Conservation (phyloP, 768 basidiomycete genomes). For the Suillus tomentosus region DNA sequence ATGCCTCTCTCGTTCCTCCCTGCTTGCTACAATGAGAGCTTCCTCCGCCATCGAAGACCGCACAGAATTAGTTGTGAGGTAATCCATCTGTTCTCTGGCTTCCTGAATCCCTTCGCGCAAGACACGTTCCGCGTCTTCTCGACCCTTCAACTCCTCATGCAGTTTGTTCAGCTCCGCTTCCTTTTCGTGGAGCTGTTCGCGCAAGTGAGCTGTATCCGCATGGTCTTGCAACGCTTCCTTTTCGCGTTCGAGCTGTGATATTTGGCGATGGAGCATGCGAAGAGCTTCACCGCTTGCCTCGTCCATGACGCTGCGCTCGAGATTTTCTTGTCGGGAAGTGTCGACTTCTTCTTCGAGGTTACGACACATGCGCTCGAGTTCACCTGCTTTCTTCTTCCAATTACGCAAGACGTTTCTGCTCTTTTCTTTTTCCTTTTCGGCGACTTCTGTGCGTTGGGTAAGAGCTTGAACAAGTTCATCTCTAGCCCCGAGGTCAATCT, state of each 20-base stretch:
- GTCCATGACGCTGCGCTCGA: slow-evolving; percentile 83
- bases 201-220: background rate
- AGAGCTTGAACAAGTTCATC: slow-evolving; percentile 72
- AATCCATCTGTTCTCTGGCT: slow-evolving; percentile 63
- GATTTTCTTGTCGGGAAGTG: slow-evolving; percentile 74
- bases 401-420: slow-evolving; percentile 52
- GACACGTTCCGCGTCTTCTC: slow-evolving; percentile 56
- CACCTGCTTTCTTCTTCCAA: slow-evolving; percentile 79
- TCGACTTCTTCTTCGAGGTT: slow-evolving; percentile 87
- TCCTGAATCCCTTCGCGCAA: slow-evolving; percentile 54
- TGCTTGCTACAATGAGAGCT: slow-evolving; percentile 34
- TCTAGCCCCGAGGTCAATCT: slow-evolving; percentile 70
- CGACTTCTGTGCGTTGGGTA: slow-evolving; percentile 49
- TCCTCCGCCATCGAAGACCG: slow-evolving; percentile 16
- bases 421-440: slow-evolving; percentile 66
- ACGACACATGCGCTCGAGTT: slow-evolving; percentile 68
- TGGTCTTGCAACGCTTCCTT: slow-evolving; percentile 43
- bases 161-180: slow-evolving; percentile 32
- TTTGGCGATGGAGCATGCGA: slow-evolving; percentile 77
- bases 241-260: slow-evolving; percentile 74
- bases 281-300: slow-evolving; percentile 79
- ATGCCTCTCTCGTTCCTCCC: slow-evolving; percentile 43
- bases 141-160: slow-evolving; percentile 44
- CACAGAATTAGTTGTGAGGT: slow-evolving; percentile 35
- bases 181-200: slow-evolving; percentile 37